These are phyloP conservation scores for Candida pseudoglaebosa DNA, from an alignment of 805 yeast genomes.

Conservation along the genomic window DNA sequence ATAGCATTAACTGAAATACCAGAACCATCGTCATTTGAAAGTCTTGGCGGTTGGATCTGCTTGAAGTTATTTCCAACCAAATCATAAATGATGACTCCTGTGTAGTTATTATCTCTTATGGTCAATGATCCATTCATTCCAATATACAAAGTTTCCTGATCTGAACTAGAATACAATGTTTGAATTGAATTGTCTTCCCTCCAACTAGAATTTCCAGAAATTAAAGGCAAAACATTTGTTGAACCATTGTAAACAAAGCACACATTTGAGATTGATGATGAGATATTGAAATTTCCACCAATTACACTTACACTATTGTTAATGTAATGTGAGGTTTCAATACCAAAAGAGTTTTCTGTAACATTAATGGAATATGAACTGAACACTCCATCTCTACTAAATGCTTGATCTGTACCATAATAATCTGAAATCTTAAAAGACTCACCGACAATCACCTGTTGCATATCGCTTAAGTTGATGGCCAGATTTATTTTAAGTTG, in stretches of 20 bases:
- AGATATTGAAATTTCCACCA: slow-evolving; percentile 54
- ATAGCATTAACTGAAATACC: slow-evolving; percentile 35
- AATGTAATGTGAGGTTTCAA: slow-evolving; percentile 36
- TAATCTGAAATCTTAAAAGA: slow-evolving; percentile 33
- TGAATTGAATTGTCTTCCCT: slow-evolving; percentile 20
- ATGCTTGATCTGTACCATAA: slow-evolving; percentile 24
- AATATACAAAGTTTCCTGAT: slow-evolving; percentile 34
- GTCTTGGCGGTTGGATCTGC: slow-evolving; percentile 45
- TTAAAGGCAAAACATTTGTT: slow-evolving; percentile 14
- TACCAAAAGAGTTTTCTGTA: slow-evolving; percentile 5
- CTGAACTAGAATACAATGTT: slow-evolving; percentile 33
- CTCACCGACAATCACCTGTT: slow-evolving; percentile 33
- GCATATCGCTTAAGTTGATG: slow-evolving; percentile 16
- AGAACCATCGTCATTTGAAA: slow-evolving; percentile 37
- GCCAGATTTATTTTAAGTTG: slow-evolving; percentile 30
- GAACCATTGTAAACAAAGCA: slow-evolving; percentile 24
- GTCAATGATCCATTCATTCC: slow-evolving; percentile 41
- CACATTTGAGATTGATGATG: slow-evolving; percentile 18
- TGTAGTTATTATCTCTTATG: slow-evolving; percentile 15
- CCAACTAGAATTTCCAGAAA: slow-evolving; percentile 26
- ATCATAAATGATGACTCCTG: slow-evolving; percentile 55
- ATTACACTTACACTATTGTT: slow-evolving; percentile 50
- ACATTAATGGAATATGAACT: slow-evolving; percentile 8
- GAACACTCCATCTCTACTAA: slow-evolving; percentile 14
- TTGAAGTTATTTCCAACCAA: slow-evolving; percentile 39